Base-by-base conservation (phyloP, 2,329 filamentous ascomycete species). In the Colletotrichum eremochloae region DNA sequence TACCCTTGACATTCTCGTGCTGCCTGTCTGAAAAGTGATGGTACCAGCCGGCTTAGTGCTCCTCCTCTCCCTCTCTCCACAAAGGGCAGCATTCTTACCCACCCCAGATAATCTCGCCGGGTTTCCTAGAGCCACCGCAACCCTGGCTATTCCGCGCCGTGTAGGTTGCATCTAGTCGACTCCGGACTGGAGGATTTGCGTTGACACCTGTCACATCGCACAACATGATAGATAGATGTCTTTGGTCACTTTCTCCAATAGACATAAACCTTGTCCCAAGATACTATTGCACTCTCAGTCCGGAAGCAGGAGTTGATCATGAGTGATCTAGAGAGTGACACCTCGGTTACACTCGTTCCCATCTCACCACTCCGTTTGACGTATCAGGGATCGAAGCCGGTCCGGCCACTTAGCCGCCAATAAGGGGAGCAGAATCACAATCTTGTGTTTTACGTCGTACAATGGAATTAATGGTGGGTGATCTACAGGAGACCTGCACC, bases 401-500 rank as follows among this genome's bases (percentile, higher is more conserved):
- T n/a, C 18, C 44, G 31, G 12, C 53, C 65, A 64, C 69, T 72
- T 40, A 36, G 18, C 53, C 20, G 31, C 20, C 58, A 24, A 38
- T 53, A 46, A 18, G 33, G 46, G 57, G 36, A 18, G 52, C 52
- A 38, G 29, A 60, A 44, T 56, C 56, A 53, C 69, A 29, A 31
- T 4, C n/a, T 40, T 29, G 18, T 20, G 42, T 44, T 7, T n/a
- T 42, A 42, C 24, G 57, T 42, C 57, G 64, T 58, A 63, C 65
- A 48, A 69, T 46, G 24, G 18, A 64, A 57, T 57, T n/a, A 64
- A 57, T 57, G 62, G 46, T 57, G 33, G 48, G 55, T 48, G 24
- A 52, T 40, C 31, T 55, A 52, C 48, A 62, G 44, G 24, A 5
- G 42, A 50, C 29, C 24, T 40, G 46, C 18, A 31, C 50, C 18